Evolutionary conservation across 2,329 filamentous ascomycete species (phyloP).

Genomic region (Penicillium decumbens): DNA sequence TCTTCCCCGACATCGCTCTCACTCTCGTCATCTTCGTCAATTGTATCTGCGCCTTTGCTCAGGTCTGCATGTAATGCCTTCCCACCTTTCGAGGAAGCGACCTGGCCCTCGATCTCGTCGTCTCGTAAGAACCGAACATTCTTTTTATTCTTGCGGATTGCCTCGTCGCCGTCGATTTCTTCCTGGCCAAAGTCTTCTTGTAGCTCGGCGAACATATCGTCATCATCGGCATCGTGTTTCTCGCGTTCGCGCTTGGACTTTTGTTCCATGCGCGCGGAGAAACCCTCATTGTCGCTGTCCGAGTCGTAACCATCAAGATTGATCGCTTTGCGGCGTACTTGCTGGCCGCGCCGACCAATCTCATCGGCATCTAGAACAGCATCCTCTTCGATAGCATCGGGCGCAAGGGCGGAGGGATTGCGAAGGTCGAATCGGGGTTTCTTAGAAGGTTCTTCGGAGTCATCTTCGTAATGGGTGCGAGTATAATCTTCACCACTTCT

Average conservation of each 20-base stretch:
- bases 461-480: conserved; percentile 62
- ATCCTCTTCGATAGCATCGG: conserved; percentile 71
- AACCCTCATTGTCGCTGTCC: conserved; percentile 86
- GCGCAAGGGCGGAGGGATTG: conserved; percentile 86
- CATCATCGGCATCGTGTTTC: conserved; percentile 41
- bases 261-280: conserved; percentile 67
- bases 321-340: conserved; percentile 85
- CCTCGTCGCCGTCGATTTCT: conserved; percentile 50
- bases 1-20: conserved; percentile 62
- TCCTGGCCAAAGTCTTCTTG: conserved; percentile 57
- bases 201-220: conserved; percentile 78
- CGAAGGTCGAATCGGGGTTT: conserved; percentile 90
- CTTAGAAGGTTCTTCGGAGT: conserved; percentile 53
- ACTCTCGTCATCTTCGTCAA: conserved; percentile 58
- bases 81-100: conserved; percentile 66
- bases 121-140: conserved; percentile 57
- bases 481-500: conserved; percentile 77
- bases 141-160: conserved; percentile 57
- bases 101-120: conserved; percentile 74
- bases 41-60: conserved; percentile 48
- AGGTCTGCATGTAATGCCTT: conserved; percentile 59
- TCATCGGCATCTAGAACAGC: conserved; percentile 84
- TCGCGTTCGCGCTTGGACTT: conserved; percentile 43
- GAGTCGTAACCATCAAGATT: conserved; percentile 97
- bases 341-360: conserved; percentile 67